These are phyloP conservation scores for Phytophthora melonis DNA, from an alignment of 352 stramenopile genomes.

Conservation along the genomic window DNA sequence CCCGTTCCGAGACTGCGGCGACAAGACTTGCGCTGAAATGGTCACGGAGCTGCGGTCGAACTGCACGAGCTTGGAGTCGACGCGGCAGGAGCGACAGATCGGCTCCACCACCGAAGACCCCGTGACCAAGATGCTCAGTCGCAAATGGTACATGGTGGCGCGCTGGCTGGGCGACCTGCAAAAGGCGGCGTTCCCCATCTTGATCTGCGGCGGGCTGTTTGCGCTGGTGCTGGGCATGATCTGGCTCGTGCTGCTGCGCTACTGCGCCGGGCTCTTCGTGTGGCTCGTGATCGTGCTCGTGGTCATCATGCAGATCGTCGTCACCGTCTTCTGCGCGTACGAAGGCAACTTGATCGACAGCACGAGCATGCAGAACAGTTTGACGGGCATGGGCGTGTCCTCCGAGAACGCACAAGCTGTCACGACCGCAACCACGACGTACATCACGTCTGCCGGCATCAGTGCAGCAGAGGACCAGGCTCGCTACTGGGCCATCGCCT, in stretches of 20 bases:
- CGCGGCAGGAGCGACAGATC: conserved; percentile 52
- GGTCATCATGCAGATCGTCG: conserved; percentile 66
- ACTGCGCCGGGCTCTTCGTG: conserved; percentile 80
- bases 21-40: conserved; percentile 56
- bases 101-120: conserved; percentile 55
- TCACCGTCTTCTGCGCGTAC: conserved; percentile 84
- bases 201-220: conserved; percentile 78
- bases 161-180: conserved; percentile 83
- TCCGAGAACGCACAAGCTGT: conserved; percentile 40
- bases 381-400: conserved; percentile 63
- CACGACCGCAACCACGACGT: conserved; percentile 55
- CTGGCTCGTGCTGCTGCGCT: conserved; percentile 81
- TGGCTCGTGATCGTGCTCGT: conserved; percentile 82
- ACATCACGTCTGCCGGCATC: conserved; percentile 66
- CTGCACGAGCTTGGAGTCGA: conserved; percentile 66
- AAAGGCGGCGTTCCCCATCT: conserved; percentile 79
- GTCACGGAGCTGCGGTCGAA: conserved; percentile 48
- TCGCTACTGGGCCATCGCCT: conserved; percentile 78
- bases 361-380: conserved; percentile 54
- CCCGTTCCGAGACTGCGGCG: conserved; percentile 60
- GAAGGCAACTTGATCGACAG: conserved; percentile 71
- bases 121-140: conserved; percentile 66
- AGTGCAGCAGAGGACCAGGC: conserved; percentile 56
- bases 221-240: conserved; percentile 74
- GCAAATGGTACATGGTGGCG: conserved; percentile 74